Conservation (phyloP, 2,329 filamentous ascomycete species). For the Furcasterigmium furcatum region DNA sequence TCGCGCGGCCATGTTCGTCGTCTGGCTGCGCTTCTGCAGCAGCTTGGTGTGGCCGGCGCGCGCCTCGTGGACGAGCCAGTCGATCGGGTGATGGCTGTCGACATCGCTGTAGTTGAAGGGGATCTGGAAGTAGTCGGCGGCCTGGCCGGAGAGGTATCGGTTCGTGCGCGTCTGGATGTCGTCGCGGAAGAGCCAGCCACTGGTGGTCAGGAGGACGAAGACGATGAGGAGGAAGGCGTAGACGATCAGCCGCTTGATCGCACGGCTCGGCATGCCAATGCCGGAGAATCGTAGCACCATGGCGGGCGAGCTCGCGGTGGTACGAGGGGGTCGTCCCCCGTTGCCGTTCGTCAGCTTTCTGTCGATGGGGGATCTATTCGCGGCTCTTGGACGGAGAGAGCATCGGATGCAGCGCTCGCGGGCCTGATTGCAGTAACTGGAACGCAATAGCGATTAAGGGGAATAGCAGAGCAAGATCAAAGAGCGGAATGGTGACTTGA, state of each 20-base stretch:
- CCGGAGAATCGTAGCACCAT: background rate
- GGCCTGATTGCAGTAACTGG: too few relatives aligned
- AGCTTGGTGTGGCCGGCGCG: conserved; percentile 36
- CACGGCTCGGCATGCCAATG: background rate
- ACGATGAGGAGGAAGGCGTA: background rate
- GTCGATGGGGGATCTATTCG: too few relatives aligned
- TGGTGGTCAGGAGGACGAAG: conserved; percentile 7
- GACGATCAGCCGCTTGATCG: background rate
- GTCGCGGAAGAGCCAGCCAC: conserved; percentile 12
- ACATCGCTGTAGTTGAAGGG: conserved; percentile 13
- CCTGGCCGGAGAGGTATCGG: conserved; percentile 9
- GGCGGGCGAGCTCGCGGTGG: too few relatives aligned
- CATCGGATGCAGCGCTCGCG: too few relatives aligned
- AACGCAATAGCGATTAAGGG: too few relatives aligned
- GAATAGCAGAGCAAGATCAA: too few relatives aligned
- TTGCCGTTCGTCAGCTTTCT: too few relatives aligned
- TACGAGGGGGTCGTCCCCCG: too few relatives aligned
- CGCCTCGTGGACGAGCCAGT: conserved; percentile 43
- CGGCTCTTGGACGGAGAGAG: too few relatives aligned
- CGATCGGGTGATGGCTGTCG: conserved; percentile 43
- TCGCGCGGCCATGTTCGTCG: conserved; percentile 45
- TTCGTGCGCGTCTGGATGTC: conserved; percentile 7
- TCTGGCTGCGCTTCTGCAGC: conserved; percentile 41
- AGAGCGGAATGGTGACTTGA: too few relatives aligned
- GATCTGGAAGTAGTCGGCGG: conserved; percentile 12